Conservation (phyloP, 2,329 filamentous ascomycete species). For the Sarocladium kiliense region DNA sequence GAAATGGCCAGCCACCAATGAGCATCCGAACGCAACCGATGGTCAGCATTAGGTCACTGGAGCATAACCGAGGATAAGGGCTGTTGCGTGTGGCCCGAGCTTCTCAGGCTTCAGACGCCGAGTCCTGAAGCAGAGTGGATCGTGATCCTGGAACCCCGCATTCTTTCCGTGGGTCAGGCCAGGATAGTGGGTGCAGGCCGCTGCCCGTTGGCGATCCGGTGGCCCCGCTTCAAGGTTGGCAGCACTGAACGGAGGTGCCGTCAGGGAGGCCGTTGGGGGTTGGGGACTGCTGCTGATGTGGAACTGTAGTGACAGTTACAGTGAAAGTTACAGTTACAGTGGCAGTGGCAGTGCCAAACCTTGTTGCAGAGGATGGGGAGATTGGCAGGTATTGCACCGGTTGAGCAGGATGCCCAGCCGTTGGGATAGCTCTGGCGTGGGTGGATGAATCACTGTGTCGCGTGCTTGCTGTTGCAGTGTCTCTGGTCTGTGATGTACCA, state of each 20-base stretch:
- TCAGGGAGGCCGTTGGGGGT: not conserved
- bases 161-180: not conserved
- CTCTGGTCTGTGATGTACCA: not conserved
- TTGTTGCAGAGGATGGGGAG: not conserved
- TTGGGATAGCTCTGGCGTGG: too few species aligned
- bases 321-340: too few species aligned
- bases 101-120: not conserved
- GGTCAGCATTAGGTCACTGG: not conserved
- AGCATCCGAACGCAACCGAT: not conserved
- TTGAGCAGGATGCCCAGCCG: not conserved
- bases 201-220: not conserved
- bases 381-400: not conserved
- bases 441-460: not conserved
- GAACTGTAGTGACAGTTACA: not conserved
- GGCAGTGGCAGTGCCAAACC: not conserved
- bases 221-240: not conserved
- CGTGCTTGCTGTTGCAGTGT: not conserved
- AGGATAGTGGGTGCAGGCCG: not conserved
- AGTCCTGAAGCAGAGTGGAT: not conserved
- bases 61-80: slow-evolving; percentile 1
- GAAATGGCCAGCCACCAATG: not conserved
- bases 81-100: not conserved
- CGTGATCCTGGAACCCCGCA: slow-evolving; percentile 5
- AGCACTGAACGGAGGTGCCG: not conserved
- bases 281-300: not conserved